A percentile compares a stretch with the other conserved stretches of the same genome.
These are phyloP conservation scores for Climacium dendroides DNA, from an alignment of 225 moss, liverwort and hornwort species.

Conservation along the genomic window DNA sequence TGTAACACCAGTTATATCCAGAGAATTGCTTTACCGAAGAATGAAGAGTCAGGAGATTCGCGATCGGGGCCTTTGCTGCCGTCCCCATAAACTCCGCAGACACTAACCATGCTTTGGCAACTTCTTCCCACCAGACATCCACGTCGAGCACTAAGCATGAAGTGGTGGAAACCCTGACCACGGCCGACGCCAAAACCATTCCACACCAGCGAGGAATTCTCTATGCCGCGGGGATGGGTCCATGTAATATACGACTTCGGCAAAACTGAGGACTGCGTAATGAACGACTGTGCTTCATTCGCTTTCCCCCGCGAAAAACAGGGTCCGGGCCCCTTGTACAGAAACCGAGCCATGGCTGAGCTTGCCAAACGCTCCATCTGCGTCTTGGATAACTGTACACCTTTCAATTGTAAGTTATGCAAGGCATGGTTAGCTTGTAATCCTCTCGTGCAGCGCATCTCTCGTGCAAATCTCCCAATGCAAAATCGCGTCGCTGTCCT, in stretches of 20 bases:
- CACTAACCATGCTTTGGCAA: neutral
- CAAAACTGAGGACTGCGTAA: neutral
- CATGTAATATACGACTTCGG: neutral
- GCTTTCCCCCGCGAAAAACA: neutral
- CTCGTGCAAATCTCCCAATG: slow-evolving; percentile 3
- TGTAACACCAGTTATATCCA: neutral
- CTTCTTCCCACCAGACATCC: slow-evolving; percentile 5
- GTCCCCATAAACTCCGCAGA: neutral
- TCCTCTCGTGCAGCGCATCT: slow-evolving; percentile 21
- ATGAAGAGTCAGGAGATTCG: slow-evolving; percentile 18
- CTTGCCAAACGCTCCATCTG: slow-evolving; percentile 40
- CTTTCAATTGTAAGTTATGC: slow-evolving; percentile 19
- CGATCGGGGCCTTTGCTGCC: slow-evolving; percentile 8
- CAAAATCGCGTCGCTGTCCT: neutral
- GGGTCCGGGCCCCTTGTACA: slow-evolving; percentile 1
- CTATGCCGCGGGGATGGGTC: neutral
- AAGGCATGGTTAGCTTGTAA: slow-evolving; percentile 31
- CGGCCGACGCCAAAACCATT: neutral
- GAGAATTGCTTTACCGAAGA: slow-evolving; percentile 5
- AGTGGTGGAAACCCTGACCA: neutral
- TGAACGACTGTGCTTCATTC: neutral
- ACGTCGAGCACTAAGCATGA: slow-evolving; percentile 3
- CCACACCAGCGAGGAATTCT: neutral
- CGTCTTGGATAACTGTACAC: slow-evolving; percentile 26
- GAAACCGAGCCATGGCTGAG: slow-evolving; percentile 29